phyloP scores from a whole-genome alignment of 257 asterid species.

The Euphrasia confusa region DNA sequence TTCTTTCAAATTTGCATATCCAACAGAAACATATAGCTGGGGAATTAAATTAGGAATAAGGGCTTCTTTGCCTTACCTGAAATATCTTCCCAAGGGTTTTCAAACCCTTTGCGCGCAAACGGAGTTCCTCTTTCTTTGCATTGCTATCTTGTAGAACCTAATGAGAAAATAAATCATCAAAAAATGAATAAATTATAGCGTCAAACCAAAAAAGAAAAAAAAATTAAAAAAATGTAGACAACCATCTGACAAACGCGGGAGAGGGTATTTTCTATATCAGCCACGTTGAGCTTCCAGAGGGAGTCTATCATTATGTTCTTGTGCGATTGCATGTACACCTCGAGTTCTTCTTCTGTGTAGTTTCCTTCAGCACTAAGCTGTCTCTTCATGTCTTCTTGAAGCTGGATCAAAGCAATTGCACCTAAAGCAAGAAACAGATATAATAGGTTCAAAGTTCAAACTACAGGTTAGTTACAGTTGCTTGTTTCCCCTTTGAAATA shows the following conservation, averaged over 20 bases:
- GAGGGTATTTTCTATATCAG: conserved; percentile 93
- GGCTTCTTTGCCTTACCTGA: conserved; percentile 45
- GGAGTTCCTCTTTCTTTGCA: conserved; percentile 94
- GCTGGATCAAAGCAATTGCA: conserved; percentile 93
- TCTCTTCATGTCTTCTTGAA: conserved; percentile 91
- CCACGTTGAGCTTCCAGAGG: conserved; percentile 98
- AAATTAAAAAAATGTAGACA: conserved; percentile 20
- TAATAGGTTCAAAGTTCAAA: too few species aligned
- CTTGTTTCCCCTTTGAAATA: too few species aligned
- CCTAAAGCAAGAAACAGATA: conserved; percentile 35
- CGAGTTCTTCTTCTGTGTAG: conserved; percentile 90
- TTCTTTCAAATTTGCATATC: conserved; percentile 13
- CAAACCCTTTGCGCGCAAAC: conserved; percentile 87
- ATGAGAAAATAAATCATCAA: conserved; percentile 15
- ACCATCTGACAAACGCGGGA: conserved; percentile 96
- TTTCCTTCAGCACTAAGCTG: conserved; percentile 83
- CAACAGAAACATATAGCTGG: background rate
- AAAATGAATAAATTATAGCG: conserved; percentile 18
- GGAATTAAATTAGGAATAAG: background rate
- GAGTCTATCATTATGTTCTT: conserved; percentile 93
- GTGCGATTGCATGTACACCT: conserved; percentile 86
- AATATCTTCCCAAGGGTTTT: conserved; percentile 88
- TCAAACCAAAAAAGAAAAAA: conserved; percentile 1
- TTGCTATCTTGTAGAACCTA: conserved; percentile 83
- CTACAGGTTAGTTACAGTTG: too few species aligned